These are phyloP conservation scores for Thraustotheca clavata DNA, from an alignment of 352 stramenopile species.

Conservation along the genomic window DNA sequence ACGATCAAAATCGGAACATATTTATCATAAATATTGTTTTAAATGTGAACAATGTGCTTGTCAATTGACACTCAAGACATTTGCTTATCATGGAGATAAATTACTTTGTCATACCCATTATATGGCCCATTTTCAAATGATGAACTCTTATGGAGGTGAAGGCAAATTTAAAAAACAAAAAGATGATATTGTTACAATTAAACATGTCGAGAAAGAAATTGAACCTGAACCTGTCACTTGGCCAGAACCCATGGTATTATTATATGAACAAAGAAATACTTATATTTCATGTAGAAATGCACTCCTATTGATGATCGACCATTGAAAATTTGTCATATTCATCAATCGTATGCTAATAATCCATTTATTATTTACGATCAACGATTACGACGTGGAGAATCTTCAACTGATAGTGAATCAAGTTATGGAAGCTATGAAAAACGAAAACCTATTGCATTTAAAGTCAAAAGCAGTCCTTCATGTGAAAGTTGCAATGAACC, in stretches of 20 bases:
- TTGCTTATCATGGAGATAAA: slow-evolving; percentile 21
- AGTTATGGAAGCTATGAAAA: not conserved
- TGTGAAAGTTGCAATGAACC: slow-evolving; percentile 19
- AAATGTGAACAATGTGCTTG: slow-evolving; percentile 26
- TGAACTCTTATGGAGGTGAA: slow-evolving; percentile 23
- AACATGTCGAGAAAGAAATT: slow-evolving; percentile 14
- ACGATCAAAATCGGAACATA: slow-evolving; percentile 18
- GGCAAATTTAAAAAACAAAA: slow-evolving; percentile 25
- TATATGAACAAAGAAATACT: not conserved
- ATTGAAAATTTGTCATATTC: slow-evolving; percentile 1
- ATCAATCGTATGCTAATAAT: slow-evolving; percentile 8
- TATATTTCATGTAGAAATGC: not conserved
- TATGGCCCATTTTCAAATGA: slow-evolving; percentile 23
- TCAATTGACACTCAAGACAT: slow-evolving; percentile 27
- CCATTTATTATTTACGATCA: slow-evolving; percentile 6
- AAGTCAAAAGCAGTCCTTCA: slow-evolving; percentile 19
- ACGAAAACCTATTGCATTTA: not conserved
- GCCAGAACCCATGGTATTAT: not conserved
- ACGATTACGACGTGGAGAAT: not conserved
- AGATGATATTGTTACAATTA: slow-evolving; percentile 9
- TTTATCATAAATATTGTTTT: slow-evolving; percentile 28
- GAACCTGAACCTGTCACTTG: too few relatives aligned
- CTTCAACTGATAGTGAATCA: not conserved
- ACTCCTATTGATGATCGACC: not conserved
- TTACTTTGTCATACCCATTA: slow-evolving; percentile 30